These are phyloP conservation scores for Lactarius trivialis DNA, from an alignment of 768 basidiomycete genomes.

Conservation along the genomic window DNA sequence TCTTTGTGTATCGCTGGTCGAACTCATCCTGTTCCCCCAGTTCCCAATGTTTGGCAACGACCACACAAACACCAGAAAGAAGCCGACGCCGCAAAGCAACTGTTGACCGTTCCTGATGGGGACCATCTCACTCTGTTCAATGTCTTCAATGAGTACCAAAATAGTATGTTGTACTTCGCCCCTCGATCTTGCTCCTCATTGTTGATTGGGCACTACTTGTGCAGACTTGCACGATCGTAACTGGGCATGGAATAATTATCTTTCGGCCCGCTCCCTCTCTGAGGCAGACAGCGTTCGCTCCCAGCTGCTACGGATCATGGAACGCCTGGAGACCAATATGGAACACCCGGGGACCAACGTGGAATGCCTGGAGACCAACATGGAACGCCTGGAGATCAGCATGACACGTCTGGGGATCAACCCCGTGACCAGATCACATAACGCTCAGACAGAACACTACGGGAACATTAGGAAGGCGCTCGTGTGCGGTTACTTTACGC, in stretches of 20 bases:
- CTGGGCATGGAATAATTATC: conserved; percentile 90
- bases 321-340: no score
- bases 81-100: conserved; percentile 86
- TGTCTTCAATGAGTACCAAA: conserved; percentile 87
- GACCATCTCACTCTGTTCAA: conserved; percentile 94
- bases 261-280: conserved; percentile 72
- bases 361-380: no score
- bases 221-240: conserved; percentile 53
- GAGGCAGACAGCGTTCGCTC: conserved; percentile 92
- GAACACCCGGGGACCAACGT: no score
- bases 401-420: no score
- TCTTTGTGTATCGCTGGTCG: not conserved
- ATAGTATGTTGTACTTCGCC: conserved; percentile 44
- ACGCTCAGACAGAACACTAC: conserved; percentile 46
- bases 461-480: conserved; percentile 74
- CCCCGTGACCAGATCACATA: conserved; percentile 51
- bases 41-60: conserved; percentile 92
- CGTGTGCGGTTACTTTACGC: conserved; percentile 96
- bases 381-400: no score
- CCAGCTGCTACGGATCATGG: conserved; percentile 64
- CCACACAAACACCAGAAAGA: conserved; percentile 83
- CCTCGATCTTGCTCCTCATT: not conserved
- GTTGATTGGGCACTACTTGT: not conserved
- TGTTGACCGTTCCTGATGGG: conserved; percentile 88
- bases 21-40: conserved; percentile 30